Evolutionary conservation across 306 rosid genomes (phyloP), one percentile per base, ranked within the genome.

Genomic region (Vigna unguiculata): DNA sequence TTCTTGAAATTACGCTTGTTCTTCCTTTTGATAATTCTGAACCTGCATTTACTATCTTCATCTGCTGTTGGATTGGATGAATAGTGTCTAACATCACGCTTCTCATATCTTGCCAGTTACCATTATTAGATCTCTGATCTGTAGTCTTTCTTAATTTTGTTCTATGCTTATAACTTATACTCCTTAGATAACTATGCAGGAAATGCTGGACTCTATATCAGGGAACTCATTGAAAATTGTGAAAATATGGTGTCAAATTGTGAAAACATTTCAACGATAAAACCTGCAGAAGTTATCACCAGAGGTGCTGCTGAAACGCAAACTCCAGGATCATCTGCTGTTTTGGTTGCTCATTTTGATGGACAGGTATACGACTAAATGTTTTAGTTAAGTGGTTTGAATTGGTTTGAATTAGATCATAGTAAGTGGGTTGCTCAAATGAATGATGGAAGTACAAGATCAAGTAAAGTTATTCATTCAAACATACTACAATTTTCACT

Each of bases 221-320:
- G 41, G 53, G 93, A 92, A 65, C 85, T 90, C 77, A 85, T 92
- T 88, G 87, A 82, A 79, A 88, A 83, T 48, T 87, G 93, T 76
- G 83, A 76, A 86, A 78, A 71, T 80, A 67, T 84, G 20, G 62
- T 90, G 61, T 83, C 85, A 51, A 80, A 82, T 71, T 15, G 45
- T 59, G 79, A 82, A 71, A 81, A 76, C 51, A 71, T n/a, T 77
- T 78, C 84, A 38, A 21, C 76, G 14, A 74, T 64, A 43, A 81
- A 80, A 72, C 97, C 91, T 69, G 86, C 34, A 14, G 91, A 90
- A 71, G 84, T 90, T 75, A 80, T 92, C 72, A 46, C 60, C 49
- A 83, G 72, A 83, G 76, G 89, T 84, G 90, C 82, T 24, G 65
- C 84, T 34, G 84, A 83, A 80, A 83, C 91, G 46, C 82, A 83